Base-by-base conservation (phyloP, 2,329 filamentous ascomycete genomes). In the Beauveria sp. region DNA sequence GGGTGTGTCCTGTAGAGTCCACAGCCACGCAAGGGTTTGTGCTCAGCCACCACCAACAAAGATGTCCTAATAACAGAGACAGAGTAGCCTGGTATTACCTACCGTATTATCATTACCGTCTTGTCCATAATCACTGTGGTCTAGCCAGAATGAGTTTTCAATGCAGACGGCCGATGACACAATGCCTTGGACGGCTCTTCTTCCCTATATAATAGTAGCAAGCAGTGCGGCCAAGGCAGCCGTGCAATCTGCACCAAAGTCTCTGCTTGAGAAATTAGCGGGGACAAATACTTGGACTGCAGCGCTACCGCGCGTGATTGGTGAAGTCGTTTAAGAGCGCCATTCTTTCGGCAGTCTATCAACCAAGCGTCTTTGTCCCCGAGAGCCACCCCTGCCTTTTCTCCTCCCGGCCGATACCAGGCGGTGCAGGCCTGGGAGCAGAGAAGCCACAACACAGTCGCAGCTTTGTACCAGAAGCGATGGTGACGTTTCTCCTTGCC, bases 21-120 rank as follows among this genome's bases (percentile, higher is more conserved):
- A 53, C 56, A 16, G 24, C 30, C 30, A 34, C 8, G 28, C 40
- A 53, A 58, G 58, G 49, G 26, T 47, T 38, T 34, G 49, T n/a
- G 49, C 58, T 60, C 49, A 60, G 58, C 58, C 58, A 60, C 49
- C 58, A 60, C 58, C 58, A 60, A 60, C 58, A 60, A 40, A 46
- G 49, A 60, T 60, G 47, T 45, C 51, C 51, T 20, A 43, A 38
- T 49, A 2, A 16, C 42, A 43, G 53, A 22, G 18, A 43, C 40
- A 16, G 26, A 30, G 28, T 8, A 28, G 26, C 24, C 24, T 45
- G 43, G 28, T 6, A 43, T 8, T 8, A 30, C 28, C 2, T 30
- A 30, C 28, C 28, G 28, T 30, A 30, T 30, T n/a, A 43, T 2
- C 52, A 46, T 43, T 40, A 22, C 9, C 7, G 5, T 46, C 49